A percentile compares a stretch with the other conserved stretches of the same genome.
Evolutionary conservation across 2,329 filamentous ascomycete genomes (phyloP).

Genomic region (Calonectria fujianensis): DNA sequence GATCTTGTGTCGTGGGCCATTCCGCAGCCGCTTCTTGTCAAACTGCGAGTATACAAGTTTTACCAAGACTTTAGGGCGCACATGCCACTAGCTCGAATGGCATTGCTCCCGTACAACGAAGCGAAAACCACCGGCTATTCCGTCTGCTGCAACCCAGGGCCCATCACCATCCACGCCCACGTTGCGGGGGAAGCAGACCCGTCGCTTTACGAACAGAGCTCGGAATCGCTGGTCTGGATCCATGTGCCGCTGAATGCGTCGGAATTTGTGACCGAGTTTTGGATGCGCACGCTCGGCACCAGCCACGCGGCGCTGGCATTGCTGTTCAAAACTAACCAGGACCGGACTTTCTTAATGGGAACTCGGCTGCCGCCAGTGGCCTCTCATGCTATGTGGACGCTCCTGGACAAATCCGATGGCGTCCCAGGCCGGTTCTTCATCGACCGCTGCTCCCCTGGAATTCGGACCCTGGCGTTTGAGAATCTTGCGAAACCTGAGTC

Average conservation of each 20-base stretch:
- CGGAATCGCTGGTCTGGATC: slow-evolving; percentile 8
- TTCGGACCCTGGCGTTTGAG: slow-evolving; percentile 8
- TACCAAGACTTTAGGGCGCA: slow-evolving; percentile 3
- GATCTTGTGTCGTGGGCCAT: neutral
- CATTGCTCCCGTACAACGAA: neutral
- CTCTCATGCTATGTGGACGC: neutral
- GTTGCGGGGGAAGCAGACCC: neutral
- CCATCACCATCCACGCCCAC: slow-evolving; percentile 1
- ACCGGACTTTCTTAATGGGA: slow-evolving; percentile 10
- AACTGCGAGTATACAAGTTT: neutral
- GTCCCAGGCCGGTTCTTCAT: slow-evolving; percentile 2
- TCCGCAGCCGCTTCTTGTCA: neutral
- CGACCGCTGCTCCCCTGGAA: slow-evolving; percentile 10
- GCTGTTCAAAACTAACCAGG: slow-evolving; percentile 9
- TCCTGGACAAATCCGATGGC: slow-evolving; percentile 16
- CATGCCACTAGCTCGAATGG: neutral
- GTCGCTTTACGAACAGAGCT: neutral
- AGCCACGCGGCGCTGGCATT: neutral
- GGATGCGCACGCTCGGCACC: neutral
- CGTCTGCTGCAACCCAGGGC: slow-evolving; percentile 14
- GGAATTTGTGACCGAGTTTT: slow-evolving; percentile 10
- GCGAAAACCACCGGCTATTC: slow-evolving; percentile 2
- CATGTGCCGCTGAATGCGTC: slow-evolving; percentile 6
- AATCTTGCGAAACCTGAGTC: no score
- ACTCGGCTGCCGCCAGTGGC: neutral